A percentile compares a stretch with the other conserved stretches of the same genome.
Evolutionary conservation across 176 grass and related monocot genomes (phyloP).

Genomic region (Paspalum notatum): DNA sequence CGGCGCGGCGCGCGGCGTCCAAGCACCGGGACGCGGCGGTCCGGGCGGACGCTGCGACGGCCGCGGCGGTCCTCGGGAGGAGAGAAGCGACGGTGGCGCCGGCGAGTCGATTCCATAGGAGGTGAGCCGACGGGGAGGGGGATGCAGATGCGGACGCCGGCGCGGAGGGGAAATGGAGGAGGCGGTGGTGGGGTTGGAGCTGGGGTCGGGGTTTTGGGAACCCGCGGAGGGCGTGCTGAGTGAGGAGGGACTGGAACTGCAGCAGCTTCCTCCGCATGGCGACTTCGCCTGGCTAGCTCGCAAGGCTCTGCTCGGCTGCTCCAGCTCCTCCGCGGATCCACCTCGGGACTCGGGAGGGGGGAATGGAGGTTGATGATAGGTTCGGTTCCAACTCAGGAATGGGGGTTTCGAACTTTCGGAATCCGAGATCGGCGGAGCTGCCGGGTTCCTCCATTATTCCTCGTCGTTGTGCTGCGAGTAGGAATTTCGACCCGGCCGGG

Average conservation of each 20-base stretch:
- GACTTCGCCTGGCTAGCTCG: background rate
- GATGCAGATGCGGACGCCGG: background rate
- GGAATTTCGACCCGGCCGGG: no score
- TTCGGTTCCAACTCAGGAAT: background rate
- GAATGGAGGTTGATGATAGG: background rate
- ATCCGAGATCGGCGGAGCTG: background rate
- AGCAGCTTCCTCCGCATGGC: constrained; percentile 43
- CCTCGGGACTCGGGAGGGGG: background rate
- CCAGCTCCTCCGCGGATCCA: constrained; percentile 4
- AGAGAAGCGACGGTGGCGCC: background rate
- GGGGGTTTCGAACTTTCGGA: background rate
- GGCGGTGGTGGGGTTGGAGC: background rate
- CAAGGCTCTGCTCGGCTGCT: background rate
- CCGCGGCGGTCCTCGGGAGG: constrained; percentile 41
- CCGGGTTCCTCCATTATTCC: background rate
- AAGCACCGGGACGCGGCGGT: constrained; percentile 31
- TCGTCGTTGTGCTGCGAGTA: background rate
- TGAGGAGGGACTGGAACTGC: constrained; percentile 40
- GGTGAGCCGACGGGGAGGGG: constrained; percentile 2
- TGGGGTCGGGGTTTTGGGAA: constrained; percentile 33
- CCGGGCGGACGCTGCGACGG: constrained; percentile 24
- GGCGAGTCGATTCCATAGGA: constrained; percentile 32
- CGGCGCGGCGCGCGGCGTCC: background rate
- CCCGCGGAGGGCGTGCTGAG: constrained; percentile 41
- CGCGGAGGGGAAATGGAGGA: constrained; percentile 29